Conservation (phyloP, 805 yeast species). For the Candida takata region DNA sequence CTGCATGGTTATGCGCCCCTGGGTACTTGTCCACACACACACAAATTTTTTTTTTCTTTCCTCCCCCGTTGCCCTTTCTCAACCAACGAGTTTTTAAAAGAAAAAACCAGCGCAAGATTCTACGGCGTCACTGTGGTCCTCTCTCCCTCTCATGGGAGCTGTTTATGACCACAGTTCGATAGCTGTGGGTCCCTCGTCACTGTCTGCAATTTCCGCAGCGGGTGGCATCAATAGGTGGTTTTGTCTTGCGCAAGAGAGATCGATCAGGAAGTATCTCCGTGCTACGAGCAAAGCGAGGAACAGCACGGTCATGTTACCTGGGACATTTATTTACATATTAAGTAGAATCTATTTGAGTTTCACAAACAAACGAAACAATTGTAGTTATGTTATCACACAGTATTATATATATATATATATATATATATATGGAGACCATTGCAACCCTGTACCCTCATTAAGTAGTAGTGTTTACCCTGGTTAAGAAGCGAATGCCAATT, state of each 20-base stretch:
- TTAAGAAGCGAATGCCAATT: too few species aligned
- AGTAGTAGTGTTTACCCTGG: too few species aligned
- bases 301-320: slow-evolving; percentile 18
- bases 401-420: too few species aligned
- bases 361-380: too few species aligned
- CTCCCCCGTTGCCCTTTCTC: not conserved
- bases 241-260: slow-evolving; percentile 8
- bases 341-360: too few species aligned
- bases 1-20: too few species aligned
- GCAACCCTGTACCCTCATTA: too few species aligned
- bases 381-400: too few species aligned
- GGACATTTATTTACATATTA: slow-evolving; percentile 7
- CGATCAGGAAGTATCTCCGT: slow-evolving; percentile 18
- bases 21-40: too few species aligned
- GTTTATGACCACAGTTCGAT: slow-evolving; percentile 2
- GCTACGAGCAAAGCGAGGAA: slow-evolving; percentile 15
- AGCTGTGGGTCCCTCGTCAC: slow-evolving; percentile 1
- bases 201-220: slow-evolving; percentile 1
- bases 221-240: not conserved
- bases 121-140: slow-evolving; percentile 2
- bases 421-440: too few species aligned
- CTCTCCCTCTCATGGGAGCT: too few species aligned
- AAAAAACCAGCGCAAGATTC: slow-evolving; percentile 1
- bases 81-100: too few species aligned
- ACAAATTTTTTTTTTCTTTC: not conserved